Base-by-base conservation (phyloP, 768 basidiomycete species). In the Pisolithus microcarpus region DNA sequence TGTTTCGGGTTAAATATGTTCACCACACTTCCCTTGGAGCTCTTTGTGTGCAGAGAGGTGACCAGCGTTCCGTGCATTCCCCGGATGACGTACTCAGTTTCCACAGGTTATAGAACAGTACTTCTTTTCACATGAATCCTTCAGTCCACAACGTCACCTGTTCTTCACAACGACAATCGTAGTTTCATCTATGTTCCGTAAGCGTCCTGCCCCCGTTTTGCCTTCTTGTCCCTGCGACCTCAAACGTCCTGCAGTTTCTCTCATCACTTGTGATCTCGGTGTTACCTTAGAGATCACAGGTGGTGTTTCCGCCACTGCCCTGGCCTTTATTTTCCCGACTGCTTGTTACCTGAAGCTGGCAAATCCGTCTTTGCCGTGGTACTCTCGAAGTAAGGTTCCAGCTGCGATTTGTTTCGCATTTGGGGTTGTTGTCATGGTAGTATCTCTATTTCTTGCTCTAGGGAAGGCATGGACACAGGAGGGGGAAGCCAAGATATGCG, bases 1-100 rank as follows among this genome's bases (percentile, higher is more conserved):
- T 92, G 88, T 62, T 92, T 94, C 62, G 93, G 92, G 10, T 66
- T 93, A 56, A 96, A 95, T 68, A 99, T 98, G 96, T 96, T 97
- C 61, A 94, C 94, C 1, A 99, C 96, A 0, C 80, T 97, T 19
- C 96, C 96, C 1, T 74, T 99, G 38, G 96, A 99, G 60, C 73
- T 93, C 13, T 99, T 98, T 64, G 96, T 99, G 23, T 99, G 96
- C 63, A 80, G 96, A 71, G 96, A 99, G 75, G 92, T 89, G 49
- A 7, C 64, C 56, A 42, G n/a, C 5, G 23, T 49, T 28, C 46
- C 31, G 3, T 11, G 37, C 43, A 26, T 10, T n/a, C 46, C 18
- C 37, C 34, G 36, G 18, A 49, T 44, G 6, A 31, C 45, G 11
- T 38, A 30, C 46, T 24, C 28, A 23, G 49, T 15, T 34, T 52